Percentiles rank a stretch among this genome's conserved stretches.
phyloP scores from a whole-genome alignment of 352 stramenopile species.

The Globisporangium nagaii region DNA sequence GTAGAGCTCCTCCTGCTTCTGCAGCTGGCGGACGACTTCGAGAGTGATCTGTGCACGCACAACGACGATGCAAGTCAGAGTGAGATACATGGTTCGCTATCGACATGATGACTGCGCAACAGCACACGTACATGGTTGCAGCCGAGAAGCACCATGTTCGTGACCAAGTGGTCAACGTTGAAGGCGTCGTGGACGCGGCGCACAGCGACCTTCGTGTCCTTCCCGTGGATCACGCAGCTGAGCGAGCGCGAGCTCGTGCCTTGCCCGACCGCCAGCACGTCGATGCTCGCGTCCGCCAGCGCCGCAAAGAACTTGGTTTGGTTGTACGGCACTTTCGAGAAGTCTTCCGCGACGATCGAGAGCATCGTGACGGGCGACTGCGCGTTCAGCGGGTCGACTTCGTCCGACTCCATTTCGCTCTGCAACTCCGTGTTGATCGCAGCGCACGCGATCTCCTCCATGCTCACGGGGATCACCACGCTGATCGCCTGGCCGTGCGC shows the following conservation, averaged over 20 bases:
- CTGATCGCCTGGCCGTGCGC: constrained; percentile 79
- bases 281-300: constrained; percentile 56
- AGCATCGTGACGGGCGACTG: constrained; percentile 78
- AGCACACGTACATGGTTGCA: constrained; percentile 45
- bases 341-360: constrained; percentile 75
- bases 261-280: constrained; percentile 70
- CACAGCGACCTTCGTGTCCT: constrained; percentile 70
- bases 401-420: constrained; percentile 53
- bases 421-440: constrained; percentile 57
- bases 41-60: constrained; percentile 36
- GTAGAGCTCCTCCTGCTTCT: constrained; percentile 57
- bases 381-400: constrained; percentile 66
- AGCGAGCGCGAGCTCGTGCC: constrained; percentile 75
- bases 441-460: constrained; percentile 23
- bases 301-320: constrained; percentile 78
- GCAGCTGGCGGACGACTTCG: constrained; percentile 52
- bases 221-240: constrained; percentile 65
- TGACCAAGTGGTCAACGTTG: constrained; percentile 72
- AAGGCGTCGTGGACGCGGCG: constrained; percentile 76
- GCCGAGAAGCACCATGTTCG: constrained; percentile 62
- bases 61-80: background rate
- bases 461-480: constrained; percentile 52
- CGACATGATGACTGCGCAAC: background rate
- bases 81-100: too few relatives aligned
- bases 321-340: constrained; percentile 66